Percentiles rank a stretch among this genome's conserved stretches.
Evolutionary conservation across 192 early-diverging fungal species (phyloP).

Genomic region (Tieghemiomyces parasiticus): DNA sequence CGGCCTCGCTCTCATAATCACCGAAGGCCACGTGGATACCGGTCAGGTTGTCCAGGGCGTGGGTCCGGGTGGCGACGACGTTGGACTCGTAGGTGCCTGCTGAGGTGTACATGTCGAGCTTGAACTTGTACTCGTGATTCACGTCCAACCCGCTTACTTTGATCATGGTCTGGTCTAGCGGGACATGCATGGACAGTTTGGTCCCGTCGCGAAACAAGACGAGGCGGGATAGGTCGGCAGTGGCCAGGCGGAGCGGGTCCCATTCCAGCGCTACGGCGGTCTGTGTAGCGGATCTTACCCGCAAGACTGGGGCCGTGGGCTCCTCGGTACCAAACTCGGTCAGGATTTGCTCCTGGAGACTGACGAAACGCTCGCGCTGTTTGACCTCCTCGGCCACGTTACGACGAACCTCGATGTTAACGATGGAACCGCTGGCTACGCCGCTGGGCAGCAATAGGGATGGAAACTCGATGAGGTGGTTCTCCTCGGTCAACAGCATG

Average conservation of each 20-base stretch:
- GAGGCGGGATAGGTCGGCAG: conserved; percentile 67
- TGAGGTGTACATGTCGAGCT: conserved; percentile 81
- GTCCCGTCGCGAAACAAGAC: conserved; percentile 85
- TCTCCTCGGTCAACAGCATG: conserved; percentile 88
- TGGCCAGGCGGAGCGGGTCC: conserved; percentile 74
- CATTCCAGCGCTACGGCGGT: conserved; percentile 84
- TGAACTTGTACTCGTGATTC: conserved; percentile 77
- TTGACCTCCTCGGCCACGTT: conserved; percentile 73
- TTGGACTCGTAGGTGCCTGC: conserved; percentile 76
- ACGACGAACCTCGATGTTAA: conserved; percentile 89
- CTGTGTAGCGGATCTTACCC: conserved; percentile 60
- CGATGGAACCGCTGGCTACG: conserved; percentile 83
- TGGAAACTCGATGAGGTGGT: conserved; percentile 98
- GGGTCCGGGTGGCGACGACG: conserved; percentile 59
- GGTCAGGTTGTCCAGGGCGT: conserved; percentile 92
- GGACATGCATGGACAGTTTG: conserved; percentile 48
- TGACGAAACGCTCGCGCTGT: conserved; percentile 66
- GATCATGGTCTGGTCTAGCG: conserved; percentile 15
- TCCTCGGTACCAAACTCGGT: conserved; percentile 55
- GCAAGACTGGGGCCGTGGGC: conserved; percentile 68
- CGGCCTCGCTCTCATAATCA: conserved; percentile 59
- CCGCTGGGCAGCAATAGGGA: conserved; percentile 88
- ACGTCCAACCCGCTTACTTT: conserved; percentile 88
- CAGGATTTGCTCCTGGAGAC: conserved; percentile 76
- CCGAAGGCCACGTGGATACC: conserved; percentile 95